Evolutionary conservation across 2,329 filamentous ascomycete genomes (phyloP).

Genomic region (Pestalotiopsis sp.): DNA sequence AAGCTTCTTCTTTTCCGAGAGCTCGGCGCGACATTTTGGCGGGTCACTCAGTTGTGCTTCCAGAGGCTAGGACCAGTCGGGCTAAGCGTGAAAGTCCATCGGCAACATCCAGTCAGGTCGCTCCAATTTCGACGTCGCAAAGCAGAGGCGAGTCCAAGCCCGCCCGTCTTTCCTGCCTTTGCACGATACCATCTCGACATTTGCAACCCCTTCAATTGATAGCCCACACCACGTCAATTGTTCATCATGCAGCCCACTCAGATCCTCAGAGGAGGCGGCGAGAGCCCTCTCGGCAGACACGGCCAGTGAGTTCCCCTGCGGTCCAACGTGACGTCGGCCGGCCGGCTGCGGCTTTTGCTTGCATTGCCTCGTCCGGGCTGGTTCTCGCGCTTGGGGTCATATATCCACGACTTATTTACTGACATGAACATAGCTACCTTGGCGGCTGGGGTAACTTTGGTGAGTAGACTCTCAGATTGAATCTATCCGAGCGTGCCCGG

Average conservation of each 20-base stretch:
- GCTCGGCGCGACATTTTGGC: constrained; percentile 18
- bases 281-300: constrained; percentile 43
- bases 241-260: constrained; percentile 51
- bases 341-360: constrained; percentile 34
- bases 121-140: constrained; percentile 32
- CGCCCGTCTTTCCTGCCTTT: constrained; percentile 22
- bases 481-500: background rate
- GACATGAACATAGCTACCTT: constrained; percentile 59
- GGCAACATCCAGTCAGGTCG: constrained; percentile 12
- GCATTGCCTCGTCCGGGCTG: background rate
- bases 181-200: constrained; percentile 19
- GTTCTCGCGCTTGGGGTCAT: background rate
- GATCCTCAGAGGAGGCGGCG: constrained; percentile 41
- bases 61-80: background rate
- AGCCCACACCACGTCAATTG: constrained; percentile 26
- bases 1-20: constrained; percentile 8
- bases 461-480: constrained; percentile 48
- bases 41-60: constrained; percentile 5
- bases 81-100: constrained; percentile 5
- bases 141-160: background rate
- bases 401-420: background rate
- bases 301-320: constrained; percentile 41
- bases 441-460: constrained; percentile 76
- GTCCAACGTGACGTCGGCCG: background rate
- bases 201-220: constrained; percentile 29